phyloP scores from a whole-genome alignment of 1,139 yeast genomes.

The Kodamaea ohmeri region DNA sequence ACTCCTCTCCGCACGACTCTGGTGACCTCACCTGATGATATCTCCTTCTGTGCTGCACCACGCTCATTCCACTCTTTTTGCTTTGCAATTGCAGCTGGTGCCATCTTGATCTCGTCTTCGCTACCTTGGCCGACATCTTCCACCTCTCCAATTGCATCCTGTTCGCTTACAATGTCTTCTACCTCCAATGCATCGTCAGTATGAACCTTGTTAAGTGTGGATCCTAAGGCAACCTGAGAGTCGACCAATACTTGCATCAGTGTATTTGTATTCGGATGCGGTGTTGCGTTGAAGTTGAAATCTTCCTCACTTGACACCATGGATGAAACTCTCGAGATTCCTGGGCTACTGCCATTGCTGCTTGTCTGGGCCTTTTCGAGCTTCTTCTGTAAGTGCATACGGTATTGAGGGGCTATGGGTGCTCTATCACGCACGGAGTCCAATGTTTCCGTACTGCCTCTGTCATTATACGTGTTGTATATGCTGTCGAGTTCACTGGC shows the following conservation, averaged over 20 bases:
- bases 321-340: slow-evolving; percentile 2
- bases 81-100: slow-evolving; percentile 9
- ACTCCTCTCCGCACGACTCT: slow-evolving; percentile 58
- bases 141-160: slow-evolving; percentile 11
- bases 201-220: slow-evolving; percentile 7
- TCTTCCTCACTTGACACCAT: slow-evolving; percentile 6
- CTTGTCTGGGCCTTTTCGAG: not conserved
- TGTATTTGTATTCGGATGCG: slow-evolving; percentile 28
- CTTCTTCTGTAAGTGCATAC: slow-evolving; percentile 17
- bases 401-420: slow-evolving; percentile 11
- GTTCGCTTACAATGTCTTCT: slow-evolving; percentile 9
- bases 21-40: slow-evolving; percentile 17
- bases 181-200: slow-evolving; percentile 9
- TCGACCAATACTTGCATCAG: slow-evolving; percentile 40
- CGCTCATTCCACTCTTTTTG: slow-evolving; percentile 32
- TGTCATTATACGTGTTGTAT: slow-evolving; percentile 27
- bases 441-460: slow-evolving; percentile 30
- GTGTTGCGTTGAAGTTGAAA: slow-evolving; percentile 14
- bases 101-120: slow-evolving; percentile 11
- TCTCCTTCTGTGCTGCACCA: slow-evolving; percentile 39
- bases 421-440: slow-evolving; percentile 23
- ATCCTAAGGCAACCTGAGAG: not conserved
- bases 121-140: slow-evolving; percentile 10
- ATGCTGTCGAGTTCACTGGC: slow-evolving; percentile 35
- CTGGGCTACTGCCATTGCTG: not conserved